phyloP scores from a whole-genome alignment of 1,284 basidiomycete genomes.

The Coriolopsis trogii region DNA sequence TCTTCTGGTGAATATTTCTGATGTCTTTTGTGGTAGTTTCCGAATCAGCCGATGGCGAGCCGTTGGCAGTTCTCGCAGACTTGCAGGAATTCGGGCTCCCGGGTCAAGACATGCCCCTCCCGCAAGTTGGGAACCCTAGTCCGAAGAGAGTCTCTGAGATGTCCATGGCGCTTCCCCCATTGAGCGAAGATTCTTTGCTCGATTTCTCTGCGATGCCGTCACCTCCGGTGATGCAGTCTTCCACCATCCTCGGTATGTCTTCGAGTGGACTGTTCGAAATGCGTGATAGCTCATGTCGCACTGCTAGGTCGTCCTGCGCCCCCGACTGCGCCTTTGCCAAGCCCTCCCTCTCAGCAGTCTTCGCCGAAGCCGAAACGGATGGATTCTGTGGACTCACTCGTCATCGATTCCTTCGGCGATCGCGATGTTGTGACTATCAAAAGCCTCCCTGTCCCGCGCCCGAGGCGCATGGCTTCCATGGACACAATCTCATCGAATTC shows the following conservation, averaged over 20 bases:
- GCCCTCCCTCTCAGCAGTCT: background rate
- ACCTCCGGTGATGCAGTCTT: background rate
- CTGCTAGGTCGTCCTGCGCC: conserved; percentile 2
- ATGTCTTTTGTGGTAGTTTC: background rate
- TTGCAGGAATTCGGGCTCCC: conserved; percentile 21
- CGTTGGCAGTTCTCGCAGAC: conserved; percentile 13
- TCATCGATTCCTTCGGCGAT: background rate
- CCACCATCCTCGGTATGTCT: conserved; percentile 6
- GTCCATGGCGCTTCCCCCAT: conserved; percentile 13
- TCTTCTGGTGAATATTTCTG: background rate
- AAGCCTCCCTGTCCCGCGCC: conserved; percentile 7
- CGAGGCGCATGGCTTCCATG: conserved; percentile 3
- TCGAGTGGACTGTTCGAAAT: background rate
- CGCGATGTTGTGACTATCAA: conserved; percentile 7
- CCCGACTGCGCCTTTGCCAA: conserved; percentile 11
- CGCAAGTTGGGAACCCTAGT: background rate
- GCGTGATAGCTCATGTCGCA: background rate
- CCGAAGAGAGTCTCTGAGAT: conserved; percentile 13
- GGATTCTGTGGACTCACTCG: background rate
- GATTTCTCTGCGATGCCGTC: background rate
- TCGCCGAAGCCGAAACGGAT: background rate
- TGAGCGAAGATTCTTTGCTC: conserved; percentile 8
- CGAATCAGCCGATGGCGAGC: no score
- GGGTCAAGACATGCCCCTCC: conserved; percentile 2
- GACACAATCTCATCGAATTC: conserved; percentile 10